Conservation (phyloP, 2,329 filamentous ascomycete species). For the Ophiosphaerella korrae region DNA sequence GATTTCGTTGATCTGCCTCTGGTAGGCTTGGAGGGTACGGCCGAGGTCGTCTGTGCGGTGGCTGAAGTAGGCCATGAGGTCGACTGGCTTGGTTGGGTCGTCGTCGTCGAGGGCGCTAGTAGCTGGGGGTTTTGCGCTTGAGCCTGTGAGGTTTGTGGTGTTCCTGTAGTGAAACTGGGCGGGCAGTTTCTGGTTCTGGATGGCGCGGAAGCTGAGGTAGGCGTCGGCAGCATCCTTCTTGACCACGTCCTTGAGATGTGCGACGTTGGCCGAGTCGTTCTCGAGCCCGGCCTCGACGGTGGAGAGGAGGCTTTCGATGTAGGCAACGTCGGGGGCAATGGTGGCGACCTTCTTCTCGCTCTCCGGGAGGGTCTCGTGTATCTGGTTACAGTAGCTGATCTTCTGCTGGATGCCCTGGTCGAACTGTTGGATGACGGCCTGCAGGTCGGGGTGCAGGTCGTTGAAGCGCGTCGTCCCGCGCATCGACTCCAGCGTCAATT, state of each 20-base stretch:
- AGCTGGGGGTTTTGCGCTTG: constrained; percentile 32
- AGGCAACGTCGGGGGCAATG: constrained; percentile 68
- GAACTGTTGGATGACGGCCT: constrained; percentile 75
- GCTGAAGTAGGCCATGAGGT: constrained; percentile 55
- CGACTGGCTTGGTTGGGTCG: constrained; percentile 45
- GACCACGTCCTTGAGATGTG: constrained; percentile 60
- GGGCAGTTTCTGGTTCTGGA: constrained; percentile 76
- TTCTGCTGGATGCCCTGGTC: constrained; percentile 82
- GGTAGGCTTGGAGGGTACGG: constrained; percentile 48
- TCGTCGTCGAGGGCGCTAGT: constrained; percentile 45
- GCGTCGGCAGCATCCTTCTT: constrained; percentile 73
- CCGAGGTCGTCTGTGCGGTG: constrained; percentile 49
- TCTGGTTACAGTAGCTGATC: constrained; percentile 75
- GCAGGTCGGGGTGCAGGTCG: constrained; percentile 81
- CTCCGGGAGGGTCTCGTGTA: constrained; percentile 67
- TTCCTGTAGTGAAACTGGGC: constrained; percentile 62
- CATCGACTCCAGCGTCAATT: constrained; percentile 63
- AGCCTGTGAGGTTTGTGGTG: constrained; percentile 46
- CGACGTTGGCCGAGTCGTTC: constrained; percentile 66
- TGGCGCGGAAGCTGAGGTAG: constrained; percentile 72
- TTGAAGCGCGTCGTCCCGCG: constrained; percentile 89
- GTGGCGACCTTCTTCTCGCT: constrained; percentile 68
- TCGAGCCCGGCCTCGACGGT: constrained; percentile 67
- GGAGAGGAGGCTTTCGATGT: constrained; percentile 65
- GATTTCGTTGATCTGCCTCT: constrained; percentile 53